Evolutionary conservation across 805 yeast species (phyloP).

Genomic region (Blastobotrys parvus): DNA sequence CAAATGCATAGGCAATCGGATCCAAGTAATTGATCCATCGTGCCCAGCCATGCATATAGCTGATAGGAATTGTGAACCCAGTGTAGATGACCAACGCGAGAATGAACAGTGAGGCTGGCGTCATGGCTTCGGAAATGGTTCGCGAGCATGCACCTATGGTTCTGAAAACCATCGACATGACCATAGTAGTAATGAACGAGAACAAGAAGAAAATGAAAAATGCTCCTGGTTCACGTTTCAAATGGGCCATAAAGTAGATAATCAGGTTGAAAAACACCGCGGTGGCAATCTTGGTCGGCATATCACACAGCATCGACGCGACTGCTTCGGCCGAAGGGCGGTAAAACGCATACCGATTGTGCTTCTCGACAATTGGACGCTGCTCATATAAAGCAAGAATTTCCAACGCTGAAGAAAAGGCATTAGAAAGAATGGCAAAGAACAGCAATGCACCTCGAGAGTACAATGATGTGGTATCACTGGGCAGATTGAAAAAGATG

Average conservation of each 20-base stretch:
- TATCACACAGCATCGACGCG: slow-evolving; percentile 51
- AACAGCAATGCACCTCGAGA: slow-evolving; percentile 56
- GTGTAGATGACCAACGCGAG: slow-evolving; percentile 36
- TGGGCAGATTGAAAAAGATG: slow-evolving; percentile 43
- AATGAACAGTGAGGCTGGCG: slow-evolving; percentile 36
- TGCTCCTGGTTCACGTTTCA: slow-evolving; percentile 44
- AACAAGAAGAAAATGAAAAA: slow-evolving; percentile 44
- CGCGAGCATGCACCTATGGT: slow-evolving; percentile 32
- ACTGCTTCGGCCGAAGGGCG: slow-evolving; percentile 59
- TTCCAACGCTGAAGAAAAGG: slow-evolving; percentile 39
- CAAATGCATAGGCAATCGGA: slow-evolving; percentile 40
- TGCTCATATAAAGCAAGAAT: slow-evolving; percentile 36
- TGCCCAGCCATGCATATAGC: slow-evolving; percentile 42
- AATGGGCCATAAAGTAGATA: slow-evolving; percentile 46
- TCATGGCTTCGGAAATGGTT: slow-evolving; percentile 35
- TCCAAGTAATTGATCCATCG: slow-evolving; percentile 42
- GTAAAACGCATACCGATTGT: slow-evolving; percentile 47
- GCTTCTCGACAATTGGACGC: slow-evolving; percentile 52
- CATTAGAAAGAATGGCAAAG: slow-evolving; percentile 40
- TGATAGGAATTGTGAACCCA: slow-evolving; percentile 41
- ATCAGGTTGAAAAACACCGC: slow-evolving; percentile 41
- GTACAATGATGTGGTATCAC: slow-evolving; percentile 44
- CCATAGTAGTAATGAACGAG: slow-evolving; percentile 35
- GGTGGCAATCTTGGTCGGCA: slow-evolving; percentile 43
- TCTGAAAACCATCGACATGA: slow-evolving; percentile 49